These are phyloP conservation scores for Lachnellula suecica DNA, from an alignment of 2,329 filamentous ascomycete genomes.

Conservation along the genomic window DNA sequence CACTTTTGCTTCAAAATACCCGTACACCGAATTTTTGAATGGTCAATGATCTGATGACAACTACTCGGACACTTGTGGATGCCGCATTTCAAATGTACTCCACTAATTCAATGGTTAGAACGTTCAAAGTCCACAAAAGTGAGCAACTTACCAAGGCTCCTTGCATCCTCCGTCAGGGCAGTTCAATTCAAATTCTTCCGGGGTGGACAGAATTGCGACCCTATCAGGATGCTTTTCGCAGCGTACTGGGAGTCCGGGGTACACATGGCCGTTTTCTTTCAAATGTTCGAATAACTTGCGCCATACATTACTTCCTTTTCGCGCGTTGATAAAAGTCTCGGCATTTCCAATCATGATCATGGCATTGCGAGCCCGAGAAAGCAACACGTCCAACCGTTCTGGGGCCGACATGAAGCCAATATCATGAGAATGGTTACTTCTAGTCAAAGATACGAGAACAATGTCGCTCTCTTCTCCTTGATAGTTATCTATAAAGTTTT, in stretches of 20 bases:
- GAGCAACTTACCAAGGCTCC: conserved; percentile 54
- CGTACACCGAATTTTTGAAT: conserved; percentile 51
- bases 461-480: conserved; percentile 78
- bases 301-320: conserved; percentile 60
- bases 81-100: conserved; percentile 51
- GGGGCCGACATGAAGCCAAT: conserved; percentile 70
- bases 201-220: conserved; percentile 43
- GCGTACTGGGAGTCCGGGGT: conserved; percentile 58
- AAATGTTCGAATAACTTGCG: conserved; percentile 54
- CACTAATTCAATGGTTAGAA: too few species aligned
- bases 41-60: conserved; percentile 61
- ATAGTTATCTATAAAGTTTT: conserved; percentile 61
- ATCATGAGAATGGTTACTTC: conserved; percentile 62
- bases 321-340: conserved; percentile 60
- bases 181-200: conserved; percentile 57
- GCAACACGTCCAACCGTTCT: conserved; percentile 67
- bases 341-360: conserved; percentile 72
- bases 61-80: conserved; percentile 56
- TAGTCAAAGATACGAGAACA: conserved; percentile 65
- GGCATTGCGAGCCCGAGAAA: conserved; percentile 64
- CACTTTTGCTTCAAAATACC: conserved; percentile 49
- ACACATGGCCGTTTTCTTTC: conserved; percentile 49
- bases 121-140: too few species aligned
- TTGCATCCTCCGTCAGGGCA: conserved; percentile 72
- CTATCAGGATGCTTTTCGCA: conserved; percentile 60